Percentiles rank a stretch among this genome's conserved stretches.
Conservation (phyloP, 1,284 basidiomycete genomes). For the Filobasidium uniguttulatum region DNA sequence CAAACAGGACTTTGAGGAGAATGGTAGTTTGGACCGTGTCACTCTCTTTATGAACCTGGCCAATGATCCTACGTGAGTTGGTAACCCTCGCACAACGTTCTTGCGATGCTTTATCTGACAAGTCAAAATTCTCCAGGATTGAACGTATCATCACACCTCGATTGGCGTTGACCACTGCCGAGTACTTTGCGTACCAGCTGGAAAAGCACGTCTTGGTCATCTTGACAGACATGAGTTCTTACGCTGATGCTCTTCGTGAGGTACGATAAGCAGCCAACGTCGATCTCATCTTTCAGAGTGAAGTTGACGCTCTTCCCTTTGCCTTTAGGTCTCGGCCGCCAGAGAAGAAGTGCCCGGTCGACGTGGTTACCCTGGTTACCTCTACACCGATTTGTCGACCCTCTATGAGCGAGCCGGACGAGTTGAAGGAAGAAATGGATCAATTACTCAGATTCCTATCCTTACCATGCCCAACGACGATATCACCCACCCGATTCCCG, state of each 20-base stretch:
- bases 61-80: conserved; percentile 81
- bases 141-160: conserved; percentile 99
- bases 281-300: no score
- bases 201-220: conserved; percentile 99
- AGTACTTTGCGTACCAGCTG: conserved; percentile 98
- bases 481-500: conserved; percentile 99
- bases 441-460: conserved; percentile 99
- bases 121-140: conserved; percentile 48
- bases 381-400: conserved; percentile 91
- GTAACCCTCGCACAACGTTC: not conserved
- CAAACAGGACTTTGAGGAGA: conserved; percentile 99
- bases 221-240: conserved; percentile 97
- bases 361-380: conserved; percentile 81
- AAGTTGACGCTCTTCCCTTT: no score
- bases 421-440: conserved; percentile 93
- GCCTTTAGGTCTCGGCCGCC: conserved; percentile 73
- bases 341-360: conserved; percentile 99
- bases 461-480: conserved; percentile 99
- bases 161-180: conserved; percentile 92
- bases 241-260: conserved; percentile 95
- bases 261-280: no score
- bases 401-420: conserved; percentile 99
- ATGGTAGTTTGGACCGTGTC: conserved; percentile 92
- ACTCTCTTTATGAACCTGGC: conserved; percentile 98
- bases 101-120: not conserved